phyloP scores from a whole-genome alignment of 2,329 filamentous ascomycete genomes.

The Pestalotiopsis sp. region DNA sequence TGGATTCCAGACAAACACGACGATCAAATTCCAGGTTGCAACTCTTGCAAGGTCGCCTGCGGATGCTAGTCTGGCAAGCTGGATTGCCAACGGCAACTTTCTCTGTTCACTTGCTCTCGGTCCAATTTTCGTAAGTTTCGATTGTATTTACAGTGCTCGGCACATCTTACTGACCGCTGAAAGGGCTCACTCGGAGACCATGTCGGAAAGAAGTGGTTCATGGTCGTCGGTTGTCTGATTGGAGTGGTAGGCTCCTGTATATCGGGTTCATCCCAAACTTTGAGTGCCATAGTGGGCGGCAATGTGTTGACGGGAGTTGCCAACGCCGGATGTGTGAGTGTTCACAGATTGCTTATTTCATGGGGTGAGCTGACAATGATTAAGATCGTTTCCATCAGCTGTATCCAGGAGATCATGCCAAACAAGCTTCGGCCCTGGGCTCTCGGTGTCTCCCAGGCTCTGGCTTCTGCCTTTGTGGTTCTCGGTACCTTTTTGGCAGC shows the following conservation, averaged over 20 bases:
- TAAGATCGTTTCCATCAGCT: slow-evolving; percentile 2
- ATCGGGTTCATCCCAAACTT: not conserved
- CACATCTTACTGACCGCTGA: not conserved
- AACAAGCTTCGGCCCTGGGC: slow-evolving; percentile 12
- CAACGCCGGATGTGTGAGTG: slow-evolving; percentile 10
- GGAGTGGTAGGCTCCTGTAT: slow-evolving; percentile 7
- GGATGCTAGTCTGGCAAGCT: slow-evolving; percentile 4
- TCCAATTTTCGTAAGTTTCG: slow-evolving; percentile 1
- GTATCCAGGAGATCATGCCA: slow-evolving; percentile 2
- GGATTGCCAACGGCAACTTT: slow-evolving; percentile 9
- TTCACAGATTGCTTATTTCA: not conserved
- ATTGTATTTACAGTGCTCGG: not conserved
- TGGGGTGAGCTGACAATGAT: not conserved
- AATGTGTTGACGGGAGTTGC: slow-evolving; percentile 7
- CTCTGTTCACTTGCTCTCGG: slow-evolving; percentile 7
- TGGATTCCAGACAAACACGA: not conserved
- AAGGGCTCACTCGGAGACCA: slow-evolving; percentile 7
- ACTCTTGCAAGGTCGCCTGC: slow-evolving; percentile 1
- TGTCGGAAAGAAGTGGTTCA: slow-evolving; percentile 8
- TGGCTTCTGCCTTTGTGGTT: slow-evolving; percentile 1
- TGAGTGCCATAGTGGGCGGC: not conserved
- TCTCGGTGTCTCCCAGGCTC: not conserved
- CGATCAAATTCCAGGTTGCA: slow-evolving; percentile 2
- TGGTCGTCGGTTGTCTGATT: slow-evolving; percentile 2
- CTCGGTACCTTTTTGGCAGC: slow-evolving; percentile 1